Evolutionary conservation across 768 basidiomycete species (phyloP).

Genomic region (Lentinula raphanica): DNA sequence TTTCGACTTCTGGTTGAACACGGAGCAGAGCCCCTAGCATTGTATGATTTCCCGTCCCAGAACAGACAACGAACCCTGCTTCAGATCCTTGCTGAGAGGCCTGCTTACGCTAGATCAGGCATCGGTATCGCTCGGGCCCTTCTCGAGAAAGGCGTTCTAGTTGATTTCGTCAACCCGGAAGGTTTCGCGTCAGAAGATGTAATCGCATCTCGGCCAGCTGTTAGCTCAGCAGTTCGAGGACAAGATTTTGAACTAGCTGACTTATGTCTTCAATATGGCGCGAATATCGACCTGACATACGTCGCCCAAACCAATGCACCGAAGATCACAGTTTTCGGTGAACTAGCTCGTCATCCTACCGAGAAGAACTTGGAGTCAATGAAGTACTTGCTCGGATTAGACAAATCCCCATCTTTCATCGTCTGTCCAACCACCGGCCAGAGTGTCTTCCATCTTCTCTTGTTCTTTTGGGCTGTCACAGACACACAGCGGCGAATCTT

Average conservation of each 20-base stretch:
- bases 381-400: not conserved
- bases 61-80: not conserved
- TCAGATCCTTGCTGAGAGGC: not conserved
- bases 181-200: not conserved
- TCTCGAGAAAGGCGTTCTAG: constrained; percentile 7
- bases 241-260: constrained; percentile 10
- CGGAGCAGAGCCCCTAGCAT: constrained; percentile 1
- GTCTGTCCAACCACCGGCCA: not conserved
- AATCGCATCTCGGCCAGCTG: not conserved
- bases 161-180: not conserved
- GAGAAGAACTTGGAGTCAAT: constrained; percentile 7
- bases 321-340: constrained; percentile 5
- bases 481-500: not conserved
- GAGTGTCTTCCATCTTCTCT: constrained; percentile 3
- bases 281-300: constrained; percentile 7
- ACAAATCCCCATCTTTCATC: not conserved
- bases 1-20: constrained; percentile 8
- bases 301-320: not conserved
- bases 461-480: not conserved
- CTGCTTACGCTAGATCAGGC: not conserved
- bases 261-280: constrained; percentile 1
- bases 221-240: constrained; percentile 6
- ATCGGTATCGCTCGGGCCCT: not conserved
- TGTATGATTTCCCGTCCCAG: not conserved
- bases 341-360: constrained; percentile 4